These are phyloP conservation scores for Tephrocybe rancida DNA, from an alignment of 768 basidiomycete species.

Conservation along the genomic window DNA sequence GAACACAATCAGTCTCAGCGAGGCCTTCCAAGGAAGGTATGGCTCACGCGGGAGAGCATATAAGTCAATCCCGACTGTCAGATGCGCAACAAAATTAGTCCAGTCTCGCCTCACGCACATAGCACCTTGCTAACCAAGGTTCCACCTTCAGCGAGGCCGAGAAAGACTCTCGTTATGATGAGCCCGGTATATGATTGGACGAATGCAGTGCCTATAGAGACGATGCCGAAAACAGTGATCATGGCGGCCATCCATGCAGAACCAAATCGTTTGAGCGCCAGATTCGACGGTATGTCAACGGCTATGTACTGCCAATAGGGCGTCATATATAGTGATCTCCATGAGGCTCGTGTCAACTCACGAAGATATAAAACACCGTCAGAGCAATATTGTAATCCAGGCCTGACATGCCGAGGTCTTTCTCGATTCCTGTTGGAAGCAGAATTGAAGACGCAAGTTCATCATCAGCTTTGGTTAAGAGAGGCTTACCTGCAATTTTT, in stretches of 20 bases:
- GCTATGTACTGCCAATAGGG: slow-evolving; percentile 17
- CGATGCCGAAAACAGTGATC: slow-evolving; percentile 21
- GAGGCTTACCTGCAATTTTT: slow-evolving; percentile 20
- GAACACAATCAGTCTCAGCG: neutral
- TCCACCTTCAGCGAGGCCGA: slow-evolving; percentile 27
- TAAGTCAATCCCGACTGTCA: slow-evolving; percentile 22
- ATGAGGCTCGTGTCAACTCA: neutral
- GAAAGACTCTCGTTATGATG: slow-evolving; percentile 24
- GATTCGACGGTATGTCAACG: slow-evolving; percentile 25
- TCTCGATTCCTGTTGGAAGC: slow-evolving; percentile 24
- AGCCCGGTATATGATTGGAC: slow-evolving; percentile 23
- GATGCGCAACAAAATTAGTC: neutral
- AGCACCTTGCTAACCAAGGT: slow-evolving; percentile 18
- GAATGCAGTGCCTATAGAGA: slow-evolving; percentile 24
- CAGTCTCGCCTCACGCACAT: neutral
- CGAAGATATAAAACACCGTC: slow-evolving; percentile 35
- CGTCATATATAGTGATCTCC: neutral
- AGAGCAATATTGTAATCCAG: slow-evolving; percentile 38
- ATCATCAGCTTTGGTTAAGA: neutral
- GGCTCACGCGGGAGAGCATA: slow-evolving; percentile 21
- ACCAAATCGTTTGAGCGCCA: slow-evolving; percentile 23
- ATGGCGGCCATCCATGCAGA: slow-evolving; percentile 22
- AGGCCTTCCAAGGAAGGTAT: too few species aligned
- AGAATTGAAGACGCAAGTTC: neutral
- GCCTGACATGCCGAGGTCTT: slow-evolving; percentile 35